Conservation (phyloP, 2,329 filamentous ascomycete species). For the Zymoseptoria pseudotritici region DNA sequence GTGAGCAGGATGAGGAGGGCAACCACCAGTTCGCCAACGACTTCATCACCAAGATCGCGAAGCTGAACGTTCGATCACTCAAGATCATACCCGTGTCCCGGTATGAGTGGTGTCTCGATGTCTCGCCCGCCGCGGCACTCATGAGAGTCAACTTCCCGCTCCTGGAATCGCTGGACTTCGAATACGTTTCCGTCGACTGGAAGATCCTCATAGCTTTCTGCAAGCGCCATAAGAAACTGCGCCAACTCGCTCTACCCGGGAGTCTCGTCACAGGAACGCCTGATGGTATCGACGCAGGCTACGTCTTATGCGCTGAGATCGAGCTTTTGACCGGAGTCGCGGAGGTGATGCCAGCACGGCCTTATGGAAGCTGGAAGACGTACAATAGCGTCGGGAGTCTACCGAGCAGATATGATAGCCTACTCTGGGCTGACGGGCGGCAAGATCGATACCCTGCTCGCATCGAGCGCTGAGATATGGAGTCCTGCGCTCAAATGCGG, state of each 20-base stretch:
- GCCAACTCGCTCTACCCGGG: neutral
- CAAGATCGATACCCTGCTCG: no score
- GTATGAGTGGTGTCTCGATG: neutral
- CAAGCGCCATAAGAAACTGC: neutral
- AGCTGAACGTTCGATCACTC: neutral
- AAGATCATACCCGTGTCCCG: neutral
- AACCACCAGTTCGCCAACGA: no score
- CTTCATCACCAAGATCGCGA: no score
- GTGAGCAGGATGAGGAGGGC: no score
- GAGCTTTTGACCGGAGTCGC: neutral
- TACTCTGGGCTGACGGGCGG: no score
- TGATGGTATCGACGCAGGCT: neutral
- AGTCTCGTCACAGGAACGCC: no score
- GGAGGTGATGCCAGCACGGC: neutral
- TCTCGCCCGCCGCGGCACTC: neutral
- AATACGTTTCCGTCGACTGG: neutral
- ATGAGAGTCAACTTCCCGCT: neutral
- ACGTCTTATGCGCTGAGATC: neutral
- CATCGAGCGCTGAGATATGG: no score
- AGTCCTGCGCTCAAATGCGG: no score
- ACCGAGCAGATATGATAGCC: no score
- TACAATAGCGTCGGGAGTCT: no score
- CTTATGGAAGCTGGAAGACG: neutral
- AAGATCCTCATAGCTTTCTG: neutral
- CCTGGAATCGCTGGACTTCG: neutral